These are phyloP conservation scores for Lindgomyces ingoldianus DNA, from an alignment of 495 filamentous ascomycete genomes.

Conservation along the genomic window DNA sequence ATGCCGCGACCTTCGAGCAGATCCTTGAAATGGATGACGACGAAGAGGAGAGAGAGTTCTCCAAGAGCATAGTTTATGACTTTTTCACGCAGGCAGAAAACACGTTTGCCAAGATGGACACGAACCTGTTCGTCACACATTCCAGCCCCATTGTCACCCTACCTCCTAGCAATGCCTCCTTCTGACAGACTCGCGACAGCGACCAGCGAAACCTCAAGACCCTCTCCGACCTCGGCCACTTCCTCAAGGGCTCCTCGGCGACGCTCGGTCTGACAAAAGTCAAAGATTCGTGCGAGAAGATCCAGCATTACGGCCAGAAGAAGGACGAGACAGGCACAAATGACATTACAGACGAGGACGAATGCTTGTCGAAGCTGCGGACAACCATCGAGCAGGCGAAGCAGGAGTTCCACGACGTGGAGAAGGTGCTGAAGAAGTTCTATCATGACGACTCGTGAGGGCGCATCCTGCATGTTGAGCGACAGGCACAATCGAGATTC, in stretches of 20 bases:
- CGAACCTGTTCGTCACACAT: constrained; percentile 61
- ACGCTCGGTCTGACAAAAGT: constrained; percentile 91
- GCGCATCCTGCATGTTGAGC: background rate
- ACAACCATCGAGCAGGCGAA: constrained; percentile 70
- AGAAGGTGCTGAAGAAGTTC: constrained; percentile 69
- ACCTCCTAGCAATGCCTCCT: background rate
- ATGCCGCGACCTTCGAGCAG: constrained; percentile 80
- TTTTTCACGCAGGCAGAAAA: constrained; percentile 90
- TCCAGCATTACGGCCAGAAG: constrained; percentile 83
- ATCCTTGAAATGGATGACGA: constrained; percentile 97
- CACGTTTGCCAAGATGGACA: constrained; percentile 86
- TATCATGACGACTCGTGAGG: constrained; percentile 54
- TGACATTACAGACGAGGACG: constrained; percentile 62
- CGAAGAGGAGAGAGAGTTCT: constrained; percentile 74
- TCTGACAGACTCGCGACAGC: constrained; percentile 47
- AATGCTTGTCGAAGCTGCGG: constrained; percentile 64
- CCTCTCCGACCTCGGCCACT: constrained; percentile 86
- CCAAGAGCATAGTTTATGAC: constrained; percentile 79
- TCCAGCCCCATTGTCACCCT: background rate
- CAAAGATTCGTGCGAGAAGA: constrained; percentile 91
- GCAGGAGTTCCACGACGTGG: constrained; percentile 74
- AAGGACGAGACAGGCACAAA: constrained; percentile 74
- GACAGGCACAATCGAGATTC: background rate
- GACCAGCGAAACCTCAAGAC: constrained; percentile 62
- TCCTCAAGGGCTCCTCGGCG: constrained; percentile 96